These are phyloP conservation scores for Ophiosphaerella herpotricha DNA, from an alignment of 2,329 filamentous ascomycete genomes.

Conservation along the genomic window DNA sequence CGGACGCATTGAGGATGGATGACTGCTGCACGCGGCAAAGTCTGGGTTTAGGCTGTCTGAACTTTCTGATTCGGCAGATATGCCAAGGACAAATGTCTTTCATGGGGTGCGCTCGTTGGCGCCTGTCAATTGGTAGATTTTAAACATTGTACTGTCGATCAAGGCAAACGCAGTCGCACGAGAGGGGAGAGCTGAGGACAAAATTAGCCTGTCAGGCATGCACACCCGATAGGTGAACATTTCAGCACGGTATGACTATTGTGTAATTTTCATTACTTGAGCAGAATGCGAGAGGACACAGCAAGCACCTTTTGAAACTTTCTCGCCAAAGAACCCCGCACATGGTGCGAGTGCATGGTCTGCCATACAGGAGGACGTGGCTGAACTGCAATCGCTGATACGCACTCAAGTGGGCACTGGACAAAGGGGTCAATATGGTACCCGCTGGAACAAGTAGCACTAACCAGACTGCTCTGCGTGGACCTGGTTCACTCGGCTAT, in stretches of 20 bases:
- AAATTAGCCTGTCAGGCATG: constrained; percentile 15
- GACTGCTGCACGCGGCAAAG: constrained; percentile 22
- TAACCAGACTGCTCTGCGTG: constrained; percentile 25
- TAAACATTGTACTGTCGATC: constrained; percentile 18
- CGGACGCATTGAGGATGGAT: constrained; percentile 17
- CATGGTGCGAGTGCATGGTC: constrained; percentile 6
- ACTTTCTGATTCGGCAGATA: constrained; percentile 10
- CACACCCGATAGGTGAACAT: constrained; percentile 23
- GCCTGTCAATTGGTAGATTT: constrained; percentile 16
- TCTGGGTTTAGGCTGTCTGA: constrained; percentile 16
- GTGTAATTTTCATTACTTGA: constrained; percentile 28
- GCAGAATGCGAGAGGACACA: constrained; percentile 6
- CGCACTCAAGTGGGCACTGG: constrained; percentile 26
- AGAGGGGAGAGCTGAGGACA: constrained; percentile 20
- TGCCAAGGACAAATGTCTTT: constrained; percentile 22
- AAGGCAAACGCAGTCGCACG: constrained; percentile 15
- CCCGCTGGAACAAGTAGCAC: constrained; percentile 18
- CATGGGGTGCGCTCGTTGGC: constrained; percentile 24
- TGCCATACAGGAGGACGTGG: constrained; percentile 12
- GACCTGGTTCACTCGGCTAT: constrained; percentile 24
- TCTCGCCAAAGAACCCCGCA: constrained; percentile 20
- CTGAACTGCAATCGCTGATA: constrained; percentile 21
- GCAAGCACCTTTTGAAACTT: constrained; percentile 12
- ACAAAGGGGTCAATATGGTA: constrained; percentile 15
- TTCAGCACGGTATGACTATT: constrained; percentile 18